Percentiles rank a stretch among this genome's conserved stretches.
Conservation (phyloP, 805 yeast genomes). For the Starmerella geochares region DNA sequence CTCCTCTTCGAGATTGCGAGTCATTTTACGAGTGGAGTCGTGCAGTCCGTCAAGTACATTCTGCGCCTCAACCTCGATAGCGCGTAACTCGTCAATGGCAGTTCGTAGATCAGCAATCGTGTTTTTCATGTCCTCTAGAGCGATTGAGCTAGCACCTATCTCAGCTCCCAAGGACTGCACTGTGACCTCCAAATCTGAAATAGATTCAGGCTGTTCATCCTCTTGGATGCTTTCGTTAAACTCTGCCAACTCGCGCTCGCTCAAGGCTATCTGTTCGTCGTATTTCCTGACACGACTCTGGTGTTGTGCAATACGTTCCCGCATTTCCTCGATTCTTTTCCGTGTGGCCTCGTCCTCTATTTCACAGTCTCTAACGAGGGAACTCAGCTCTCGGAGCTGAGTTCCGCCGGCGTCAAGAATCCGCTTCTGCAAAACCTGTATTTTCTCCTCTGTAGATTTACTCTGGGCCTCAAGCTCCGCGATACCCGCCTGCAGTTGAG, state of each 20-base stretch:
- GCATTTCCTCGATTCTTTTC: slow-evolving; percentile 41
- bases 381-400: slow-evolving; percentile 56
- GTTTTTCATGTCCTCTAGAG: slow-evolving; percentile 17
- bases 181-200: slow-evolving; percentile 1
- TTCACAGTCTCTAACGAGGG: slow-evolving; percentile 68
- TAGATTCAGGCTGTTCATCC: slow-evolving; percentile 16
- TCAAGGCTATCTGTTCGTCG: slow-evolving; percentile 31
- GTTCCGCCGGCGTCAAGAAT: slow-evolving; percentile 91
- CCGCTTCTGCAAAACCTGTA: slow-evolving; percentile 55
- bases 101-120: slow-evolving; percentile 32
- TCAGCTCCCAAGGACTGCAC: slow-evolving; percentile 3
- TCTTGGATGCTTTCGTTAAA: slow-evolving; percentile 18
- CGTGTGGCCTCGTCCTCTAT: slow-evolving; percentile 35
- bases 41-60: slow-evolving; percentile 8
- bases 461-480: slow-evolving; percentile 44
- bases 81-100: slow-evolving; percentile 29
- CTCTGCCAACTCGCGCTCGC: slow-evolving; percentile 26
- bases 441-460: slow-evolving; percentile 44
- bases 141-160: neutral
- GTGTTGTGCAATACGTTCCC: slow-evolving; percentile 32
- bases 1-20: neutral
- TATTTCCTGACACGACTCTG: slow-evolving; percentile 9
- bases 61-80: slow-evolving; percentile 21
- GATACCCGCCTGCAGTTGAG: slow-evolving; percentile 34
- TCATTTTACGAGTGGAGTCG: neutral